phyloP scores from a whole-genome alignment of 129 eudicot species.

The Saposhnikovia divaricata region DNA sequence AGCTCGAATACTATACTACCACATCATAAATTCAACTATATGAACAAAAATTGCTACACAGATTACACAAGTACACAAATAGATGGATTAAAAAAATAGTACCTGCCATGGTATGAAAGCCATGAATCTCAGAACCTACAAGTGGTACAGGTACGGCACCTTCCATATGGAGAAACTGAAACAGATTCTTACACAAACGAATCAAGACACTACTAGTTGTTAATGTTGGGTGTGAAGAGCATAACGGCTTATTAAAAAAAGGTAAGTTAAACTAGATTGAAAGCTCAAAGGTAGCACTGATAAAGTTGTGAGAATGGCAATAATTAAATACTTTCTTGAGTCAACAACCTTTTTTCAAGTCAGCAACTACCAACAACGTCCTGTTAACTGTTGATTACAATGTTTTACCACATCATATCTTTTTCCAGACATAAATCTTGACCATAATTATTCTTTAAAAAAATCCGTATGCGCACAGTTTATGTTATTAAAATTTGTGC shows the following conservation, averaged over 20 bases:
- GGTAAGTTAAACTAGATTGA: not conserved
- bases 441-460: no score
- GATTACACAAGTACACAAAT: not conserved
- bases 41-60: no score
- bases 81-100: not conserved
- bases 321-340: not conserved
- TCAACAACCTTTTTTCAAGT: not conserved
- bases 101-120: constrained; percentile 84
- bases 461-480: no score
- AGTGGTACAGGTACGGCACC: constrained; percentile 27
- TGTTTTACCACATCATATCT: not conserved
- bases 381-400: not conserved
- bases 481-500: no score
- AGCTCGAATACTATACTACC: not conserved
- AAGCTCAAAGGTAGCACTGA: not conserved
- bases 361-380: not conserved
- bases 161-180: constrained; percentile 34
- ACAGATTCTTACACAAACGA: not conserved
- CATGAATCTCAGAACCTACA: constrained; percentile 76
- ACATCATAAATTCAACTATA: no score
- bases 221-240: not conserved
- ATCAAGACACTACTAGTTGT: not conserved
- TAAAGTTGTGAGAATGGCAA: constrained; percentile 1
- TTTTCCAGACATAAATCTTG: no score
- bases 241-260: not conserved